Conservation (phyloP, 208 protist genomes). For the Leishmania tropica region DNA sequence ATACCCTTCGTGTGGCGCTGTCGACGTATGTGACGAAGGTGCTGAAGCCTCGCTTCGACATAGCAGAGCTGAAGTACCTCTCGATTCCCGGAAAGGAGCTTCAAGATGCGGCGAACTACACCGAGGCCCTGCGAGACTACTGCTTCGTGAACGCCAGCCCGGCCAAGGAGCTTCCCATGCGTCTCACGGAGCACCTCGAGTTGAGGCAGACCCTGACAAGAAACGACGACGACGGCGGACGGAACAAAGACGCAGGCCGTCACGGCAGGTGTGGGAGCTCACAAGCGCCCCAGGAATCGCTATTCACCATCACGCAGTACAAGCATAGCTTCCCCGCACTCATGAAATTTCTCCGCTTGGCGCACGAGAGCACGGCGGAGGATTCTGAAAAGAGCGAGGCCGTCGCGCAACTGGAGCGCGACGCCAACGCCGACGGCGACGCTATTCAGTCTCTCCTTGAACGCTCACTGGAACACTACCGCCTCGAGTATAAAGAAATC, state of each 20-base stretch:
- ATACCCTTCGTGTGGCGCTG: conserved; percentile 62
- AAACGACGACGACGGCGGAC: conserved; percentile 1
- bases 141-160: conserved; percentile 43
- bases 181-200: conserved; percentile 22
- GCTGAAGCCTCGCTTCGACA: conserved; percentile 28
- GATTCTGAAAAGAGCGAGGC: not conserved
- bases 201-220: conserved; percentile 30
- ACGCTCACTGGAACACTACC: conserved; percentile 17
- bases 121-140: conserved; percentile 37
- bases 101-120: conserved; percentile 52
- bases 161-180: conserved; percentile 31
- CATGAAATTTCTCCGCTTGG: not conserved
- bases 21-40: conserved; percentile 32
- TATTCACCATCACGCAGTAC: conserved; percentile 29
- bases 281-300: not conserved
- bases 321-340: conserved; percentile 20
- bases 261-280: not conserved
- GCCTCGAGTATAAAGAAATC: conserved; percentile 50
- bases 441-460: conserved; percentile 25
- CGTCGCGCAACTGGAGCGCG: conserved; percentile 11
- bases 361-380: not conserved
- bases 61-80: conserved; percentile 59
- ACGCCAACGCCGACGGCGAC: conserved; percentile 19
- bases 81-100: conserved; percentile 39
- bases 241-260: not conserved